Base-by-base conservation (phyloP, 2,329 filamentous ascomycete genomes). In the Ceratocystis lukuohia region DNA sequence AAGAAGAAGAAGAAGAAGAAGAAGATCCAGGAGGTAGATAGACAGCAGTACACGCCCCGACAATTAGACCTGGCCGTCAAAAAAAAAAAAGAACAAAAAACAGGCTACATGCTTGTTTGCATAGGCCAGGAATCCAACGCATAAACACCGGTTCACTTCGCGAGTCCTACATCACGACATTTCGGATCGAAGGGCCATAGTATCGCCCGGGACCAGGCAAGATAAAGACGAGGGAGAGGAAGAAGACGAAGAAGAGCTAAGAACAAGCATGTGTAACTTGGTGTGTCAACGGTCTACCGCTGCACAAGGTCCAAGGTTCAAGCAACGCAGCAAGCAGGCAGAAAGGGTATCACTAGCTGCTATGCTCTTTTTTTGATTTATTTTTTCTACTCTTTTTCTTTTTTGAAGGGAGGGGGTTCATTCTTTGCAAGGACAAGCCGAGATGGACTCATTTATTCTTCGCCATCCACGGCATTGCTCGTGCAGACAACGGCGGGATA, bases 51-150 rank as follows among this genome's bases (percentile, higher is more conserved):
- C 25, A 28, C 37, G 12, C 37, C 37, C 37, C 5, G 3, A 15
- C 37, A 41, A 5, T 1, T 41, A 5, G 10, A 41, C 10, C 37
- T 41, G 37, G 10, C 37, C 12, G 37, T 22, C 8, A 56, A 7
- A 30, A 20, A 56, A 5, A 53, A 53, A 12, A 25, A 30, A 25
- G 50, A 56, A 17, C 3, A 22, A 0, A n/a, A 59, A 59, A 59
- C 56, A 59, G 25, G 56, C 56, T n/a, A 59, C 17, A 59, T 59
- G 56, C 56, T 59, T 59, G 56, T 59, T 59, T n/a, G 12, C 28
- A 7, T 59, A 59, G 56, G 10, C 56, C 1, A 20, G 5, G 28
- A 37, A 20, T n/a, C 17, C 6, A 30, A n/a, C 3, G 48, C 3
- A n/a, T 15, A 8, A 50, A 20, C n/a, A 25, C 20, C 15, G 20